Evolutionary conservation across 1,284 basidiomycete genomes (phyloP), one percentile per base, ranked within the genome.

Genomic region (Ganoderma lingzhi): DNA sequence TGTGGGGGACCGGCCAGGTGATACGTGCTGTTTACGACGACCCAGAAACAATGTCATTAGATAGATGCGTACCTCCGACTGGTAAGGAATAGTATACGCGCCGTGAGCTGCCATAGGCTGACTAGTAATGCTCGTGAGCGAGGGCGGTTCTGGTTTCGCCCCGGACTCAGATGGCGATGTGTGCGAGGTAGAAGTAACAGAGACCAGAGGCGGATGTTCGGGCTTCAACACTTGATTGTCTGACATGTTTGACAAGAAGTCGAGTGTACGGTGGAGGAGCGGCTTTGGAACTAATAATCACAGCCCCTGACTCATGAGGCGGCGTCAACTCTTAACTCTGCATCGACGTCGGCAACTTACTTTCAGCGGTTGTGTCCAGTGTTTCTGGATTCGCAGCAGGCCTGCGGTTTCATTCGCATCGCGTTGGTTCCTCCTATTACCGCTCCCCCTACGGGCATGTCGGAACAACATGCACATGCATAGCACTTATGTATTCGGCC

Each of bases 1-100:
- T 15, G 2, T 63, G 62, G 17, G 62, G 62, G 9, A 59, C 56
- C 35, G 56, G 56, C 56, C 56, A 59, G 32, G 35, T 39, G 1
- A 12, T n/a, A 9, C 19, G 19, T 4, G 19, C 56, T 59, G 32
- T 15, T 30, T 4, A 32, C 23, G 48, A 51, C 1, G 23, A 51
- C 14, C 6, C 9, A 23, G 17, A 9, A 0, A n/a, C 45, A 1
- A 9, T 10, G n/a, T n/a, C 2, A 51, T 51, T 12, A 28, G 48
- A 51, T 28, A 4, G 23, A 10, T 28, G 23, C 9, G 19, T 14
- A 12, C 3, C 2, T 9, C 23, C 19, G 23, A 51, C 9, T 1
- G 9, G 23, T 2, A 28, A 14, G 48, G 10, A 6, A 28, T 4
- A n/a, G n/a, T n/a, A 28, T 9, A 28, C 23, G n/a, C n/a, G 28